Evolutionary conservation across 2,329 filamentous ascomycete species (phyloP).

Genomic region (Alternaria viburni): DNA sequence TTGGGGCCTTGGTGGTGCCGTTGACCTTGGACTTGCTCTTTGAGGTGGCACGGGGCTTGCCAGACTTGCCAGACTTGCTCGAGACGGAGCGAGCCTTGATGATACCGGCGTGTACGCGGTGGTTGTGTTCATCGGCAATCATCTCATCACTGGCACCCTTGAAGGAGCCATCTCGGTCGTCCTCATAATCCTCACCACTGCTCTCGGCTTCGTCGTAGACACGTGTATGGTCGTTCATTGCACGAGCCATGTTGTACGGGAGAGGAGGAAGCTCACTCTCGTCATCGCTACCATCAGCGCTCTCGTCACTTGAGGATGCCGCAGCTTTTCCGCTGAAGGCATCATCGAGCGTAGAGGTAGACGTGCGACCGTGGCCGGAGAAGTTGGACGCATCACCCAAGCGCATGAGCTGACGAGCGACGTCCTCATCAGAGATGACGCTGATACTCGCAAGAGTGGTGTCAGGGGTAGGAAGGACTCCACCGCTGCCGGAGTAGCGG

Average conservation of each 20-base stretch:
- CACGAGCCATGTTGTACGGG: conserved; percentile 32
- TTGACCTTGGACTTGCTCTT: conserved; percentile 60
- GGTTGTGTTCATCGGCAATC: conserved; percentile 42
- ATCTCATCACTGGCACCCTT: conserved; percentile 62
- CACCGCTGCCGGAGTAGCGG: conserved; percentile 56
- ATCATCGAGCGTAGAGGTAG: conserved; percentile 91
- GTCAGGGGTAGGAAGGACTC: conserved; percentile 86
- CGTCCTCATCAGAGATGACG: conserved; percentile 97
- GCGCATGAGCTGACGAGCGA: conserved; percentile 95
- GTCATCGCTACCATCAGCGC: conserved; percentile 76
- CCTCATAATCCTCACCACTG: conserved; percentile 67
- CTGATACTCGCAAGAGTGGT: conserved; percentile 84
- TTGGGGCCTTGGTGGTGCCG: conserved; percentile 52
- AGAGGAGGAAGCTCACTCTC: conserved; percentile 53
- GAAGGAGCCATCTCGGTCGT: conserved; percentile 59
- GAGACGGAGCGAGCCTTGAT: conserved; percentile 46
- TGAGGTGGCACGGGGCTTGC: conserved; percentile 51
- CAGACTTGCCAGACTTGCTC: conserved; percentile 49
- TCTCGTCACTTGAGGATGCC: conserved; percentile 56
- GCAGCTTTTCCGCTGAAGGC: conserved; percentile 87
- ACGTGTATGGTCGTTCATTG: conserved; percentile 40
- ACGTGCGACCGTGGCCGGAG: conserved; percentile 83
- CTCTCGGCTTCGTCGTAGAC: conserved; percentile 59
- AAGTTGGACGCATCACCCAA: conserved; percentile 93
- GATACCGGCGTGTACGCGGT: conserved; percentile 52